Conservation (phyloP, 495 filamentous ascomycete species). For the Lasiosphaeria miniovina region DNA sequence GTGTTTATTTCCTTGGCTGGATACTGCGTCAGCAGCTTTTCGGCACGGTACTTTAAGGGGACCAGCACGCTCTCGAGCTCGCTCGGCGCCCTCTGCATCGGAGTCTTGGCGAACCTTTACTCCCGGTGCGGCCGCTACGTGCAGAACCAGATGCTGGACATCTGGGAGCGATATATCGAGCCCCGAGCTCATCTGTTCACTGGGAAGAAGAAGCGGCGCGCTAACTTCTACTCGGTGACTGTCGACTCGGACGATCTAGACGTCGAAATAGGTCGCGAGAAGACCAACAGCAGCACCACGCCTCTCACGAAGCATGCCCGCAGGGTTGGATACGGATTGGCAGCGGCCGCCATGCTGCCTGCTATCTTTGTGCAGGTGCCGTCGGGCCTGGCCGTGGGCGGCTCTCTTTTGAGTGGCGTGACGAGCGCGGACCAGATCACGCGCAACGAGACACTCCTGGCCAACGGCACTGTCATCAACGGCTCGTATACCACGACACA, state of each 20-base stretch:
- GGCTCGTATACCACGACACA: slow-evolving; percentile 27
- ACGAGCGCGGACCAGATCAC: slow-evolving; percentile 79
- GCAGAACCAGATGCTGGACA: slow-evolving; percentile 30
- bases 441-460: slow-evolving; percentile 36
- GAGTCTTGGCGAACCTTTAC: slow-evolving; percentile 84
- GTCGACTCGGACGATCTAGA: slow-evolving; percentile 14
- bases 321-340: slow-evolving; percentile 64
- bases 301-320: slow-evolving; percentile 19
- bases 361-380: slow-evolving; percentile 96
- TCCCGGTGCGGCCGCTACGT: slow-evolving; percentile 60
- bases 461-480: slow-evolving; percentile 25
- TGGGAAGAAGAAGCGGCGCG: slow-evolving; percentile 3
- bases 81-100: slow-evolving; percentile 81
- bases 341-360: slow-evolving; percentile 83
- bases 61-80: slow-evolving; percentile 83
- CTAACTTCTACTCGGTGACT: slow-evolving; percentile 15
- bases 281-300: slow-evolving; percentile 6
- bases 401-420: slow-evolving; percentile 79
- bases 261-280: slow-evolving; percentile 18
- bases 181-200: slow-evolving; percentile 13
- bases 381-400: slow-evolving; percentile 79
- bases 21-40: slow-evolving; percentile 86
- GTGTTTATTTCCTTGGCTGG: slow-evolving; percentile 75
- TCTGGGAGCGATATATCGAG: slow-evolving; percentile 29
- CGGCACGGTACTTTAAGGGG: slow-evolving; percentile 62